Percentiles rank a stretch among this genome's conserved stretches.
phyloP scores from a whole-genome alignment of 495 filamentous ascomycete genomes.

The Aspergillus ellipticus region DNA sequence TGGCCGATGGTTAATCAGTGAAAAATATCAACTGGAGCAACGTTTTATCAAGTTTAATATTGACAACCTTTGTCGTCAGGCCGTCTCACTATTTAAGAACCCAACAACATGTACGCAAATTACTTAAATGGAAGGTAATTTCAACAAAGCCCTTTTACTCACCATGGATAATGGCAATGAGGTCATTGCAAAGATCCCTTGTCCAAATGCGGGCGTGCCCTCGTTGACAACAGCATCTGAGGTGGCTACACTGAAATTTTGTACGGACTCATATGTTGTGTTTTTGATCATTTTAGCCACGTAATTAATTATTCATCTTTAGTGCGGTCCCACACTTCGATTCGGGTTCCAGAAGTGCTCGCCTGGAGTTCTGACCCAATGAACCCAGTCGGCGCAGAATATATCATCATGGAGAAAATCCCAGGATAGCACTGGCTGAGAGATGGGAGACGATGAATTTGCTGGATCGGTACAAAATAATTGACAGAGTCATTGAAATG shows the following conservation, averaged over 20 bases:
- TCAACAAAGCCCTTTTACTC: conserved; percentile 36
- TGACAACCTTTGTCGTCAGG: conserved; percentile 23
- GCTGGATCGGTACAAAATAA: conserved; percentile 15
- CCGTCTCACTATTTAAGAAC: conserved; percentile 19
- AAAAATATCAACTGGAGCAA: conserved; percentile 21
- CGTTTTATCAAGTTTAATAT: conserved; percentile 30
- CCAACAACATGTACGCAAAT: conserved; percentile 22
- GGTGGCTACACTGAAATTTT: conserved; percentile 38
- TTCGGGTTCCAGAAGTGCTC: conserved; percentile 26
- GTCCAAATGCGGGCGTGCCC: conserved; percentile 31
- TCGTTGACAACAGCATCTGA: conserved; percentile 35
- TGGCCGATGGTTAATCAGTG: conserved; percentile 27
- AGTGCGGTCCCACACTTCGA: conserved; percentile 19
- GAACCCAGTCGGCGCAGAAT: conserved; percentile 33
- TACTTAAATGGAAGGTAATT: conserved; percentile 32
- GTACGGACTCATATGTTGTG: conserved; percentile 25
- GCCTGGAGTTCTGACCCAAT: conserved; percentile 23
- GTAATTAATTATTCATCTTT: too few species aligned
- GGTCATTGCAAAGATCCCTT: conserved; percentile 34
- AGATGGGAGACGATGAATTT: conserved; percentile 21
- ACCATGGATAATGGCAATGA: conserved; percentile 35
- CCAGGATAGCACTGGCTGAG: conserved; percentile 14
- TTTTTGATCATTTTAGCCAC: too few species aligned
- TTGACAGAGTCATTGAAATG: conserved; percentile 23
- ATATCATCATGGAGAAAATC: conserved; percentile 34